These are phyloP conservation scores for Ceratocystis colombiana DNA, from an alignment of 2,329 filamentous ascomycete genomes.

Conservation along the genomic window DNA sequence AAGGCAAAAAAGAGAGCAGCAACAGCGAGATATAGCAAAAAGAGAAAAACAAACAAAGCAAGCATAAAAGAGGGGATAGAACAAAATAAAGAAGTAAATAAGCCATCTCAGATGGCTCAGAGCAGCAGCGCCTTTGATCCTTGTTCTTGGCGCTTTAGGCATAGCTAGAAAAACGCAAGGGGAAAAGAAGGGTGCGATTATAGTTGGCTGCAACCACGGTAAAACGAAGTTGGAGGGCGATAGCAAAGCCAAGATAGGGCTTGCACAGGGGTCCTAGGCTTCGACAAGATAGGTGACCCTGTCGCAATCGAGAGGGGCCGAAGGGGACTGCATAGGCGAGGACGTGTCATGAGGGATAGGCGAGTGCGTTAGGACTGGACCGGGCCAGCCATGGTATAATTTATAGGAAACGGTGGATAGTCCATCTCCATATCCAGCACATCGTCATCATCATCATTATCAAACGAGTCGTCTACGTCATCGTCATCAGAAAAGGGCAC, in stretches of 20 bases:
- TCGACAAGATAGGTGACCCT: no score
- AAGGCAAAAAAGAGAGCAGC: neutral
- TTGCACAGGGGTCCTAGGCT: no score
- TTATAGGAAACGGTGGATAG: slow-evolving; percentile 38
- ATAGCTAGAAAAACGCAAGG: neutral
- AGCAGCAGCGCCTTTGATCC: neutral
- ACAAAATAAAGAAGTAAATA: slow-evolving; percentile 1
- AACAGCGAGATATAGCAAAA: neutral
- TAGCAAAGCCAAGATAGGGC: no score
- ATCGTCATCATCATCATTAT: slow-evolving; percentile 38
- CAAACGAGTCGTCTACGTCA: slow-evolving; percentile 39
- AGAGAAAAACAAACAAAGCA: neutral
- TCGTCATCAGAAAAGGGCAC: slow-evolving; percentile 45
- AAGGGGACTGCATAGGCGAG: no score
- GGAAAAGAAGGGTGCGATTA: neutral
- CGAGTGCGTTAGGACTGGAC: slow-evolving; percentile 1
- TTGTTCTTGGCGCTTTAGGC: neutral
- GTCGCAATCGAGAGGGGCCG: no score
- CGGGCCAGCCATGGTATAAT: slow-evolving; percentile 17
- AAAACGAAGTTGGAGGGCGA: no score
- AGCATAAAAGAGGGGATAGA: slow-evolving; percentile 24
- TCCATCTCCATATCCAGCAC: slow-evolving; percentile 32
- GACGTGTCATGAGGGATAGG: no score
- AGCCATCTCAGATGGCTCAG: neutral
- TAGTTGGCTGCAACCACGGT: no score